These are phyloP conservation scores for Prillingera fragicola DNA, from an alignment of 1,284 basidiomycete species.

Conservation along the genomic window DNA sequence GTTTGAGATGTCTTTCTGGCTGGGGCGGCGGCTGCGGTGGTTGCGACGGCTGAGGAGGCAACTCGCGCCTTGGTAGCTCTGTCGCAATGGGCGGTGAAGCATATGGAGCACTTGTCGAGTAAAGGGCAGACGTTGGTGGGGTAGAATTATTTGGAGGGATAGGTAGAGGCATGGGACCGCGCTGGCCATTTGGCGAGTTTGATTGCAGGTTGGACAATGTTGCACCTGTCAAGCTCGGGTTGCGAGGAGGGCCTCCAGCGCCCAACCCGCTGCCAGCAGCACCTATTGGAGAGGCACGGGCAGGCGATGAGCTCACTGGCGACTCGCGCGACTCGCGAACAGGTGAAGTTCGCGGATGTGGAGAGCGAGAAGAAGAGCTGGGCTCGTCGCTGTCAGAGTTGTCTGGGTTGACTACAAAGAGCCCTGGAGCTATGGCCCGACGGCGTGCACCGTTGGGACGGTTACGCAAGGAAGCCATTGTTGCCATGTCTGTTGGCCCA, in stretches of 20 bases:
- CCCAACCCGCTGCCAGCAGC: neutral
- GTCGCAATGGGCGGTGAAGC: no score
- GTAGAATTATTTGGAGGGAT: no score
- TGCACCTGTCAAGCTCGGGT: no score
- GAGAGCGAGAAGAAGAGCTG: neutral
- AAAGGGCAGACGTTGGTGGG: no score
- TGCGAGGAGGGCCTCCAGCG: no score
- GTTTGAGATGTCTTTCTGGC: slow-evolving; percentile 36
- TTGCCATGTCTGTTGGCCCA: no score
- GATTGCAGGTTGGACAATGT: no score
- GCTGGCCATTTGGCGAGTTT: no score
- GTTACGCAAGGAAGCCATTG: slow-evolving; percentile 5
- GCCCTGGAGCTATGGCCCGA: slow-evolving; percentile 23
- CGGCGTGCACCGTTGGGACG: slow-evolving; percentile 34
- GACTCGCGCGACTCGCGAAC: no score
- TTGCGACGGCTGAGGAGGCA: slow-evolving; percentile 16
- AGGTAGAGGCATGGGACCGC: no score
- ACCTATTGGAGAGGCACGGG: neutral
- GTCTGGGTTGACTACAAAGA: slow-evolving; percentile 42
- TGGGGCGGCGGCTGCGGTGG: slow-evolving; percentile 43
- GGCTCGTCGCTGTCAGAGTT: slow-evolving; percentile 38
- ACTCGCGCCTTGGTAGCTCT: no score
- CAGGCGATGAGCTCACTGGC: slow-evolving; percentile 6
- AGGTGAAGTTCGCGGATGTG: neutral
- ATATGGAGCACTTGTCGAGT: no score